Evolutionary conservation across 169 alveolate species (phyloP).

Genomic region (Babesia caballi): DNA sequence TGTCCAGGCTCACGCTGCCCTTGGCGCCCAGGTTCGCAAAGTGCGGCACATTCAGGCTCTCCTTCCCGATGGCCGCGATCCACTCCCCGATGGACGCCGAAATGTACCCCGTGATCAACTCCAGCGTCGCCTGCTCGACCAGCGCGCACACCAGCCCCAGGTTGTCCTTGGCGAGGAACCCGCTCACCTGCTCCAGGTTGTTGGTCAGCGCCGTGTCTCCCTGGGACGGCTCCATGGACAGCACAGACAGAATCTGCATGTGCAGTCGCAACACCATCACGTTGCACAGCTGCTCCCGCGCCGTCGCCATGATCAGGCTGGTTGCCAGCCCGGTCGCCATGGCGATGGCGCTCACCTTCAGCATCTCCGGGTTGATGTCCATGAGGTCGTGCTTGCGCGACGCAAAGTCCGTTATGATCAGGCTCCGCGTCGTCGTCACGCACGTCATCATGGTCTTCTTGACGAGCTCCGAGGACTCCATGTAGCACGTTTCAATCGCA

Average conservation of each 20-base stretch:
- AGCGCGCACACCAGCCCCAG: slow-evolving; percentile 71
- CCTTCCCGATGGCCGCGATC: slow-evolving; percentile 2
- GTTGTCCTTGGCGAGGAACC: slow-evolving; percentile 71
- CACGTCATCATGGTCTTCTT: slow-evolving; percentile 51
- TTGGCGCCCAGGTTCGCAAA: background rate
- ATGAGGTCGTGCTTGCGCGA: slow-evolving; percentile 5
- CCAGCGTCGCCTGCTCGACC: slow-evolving; percentile 76
- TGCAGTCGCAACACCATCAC: slow-evolving; percentile 13
- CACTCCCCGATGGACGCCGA: slow-evolving; percentile 67
- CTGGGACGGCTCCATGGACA: slow-evolving; percentile 19
- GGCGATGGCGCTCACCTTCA: slow-evolving; percentile 51
- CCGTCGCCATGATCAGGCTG: slow-evolving; percentile 50
- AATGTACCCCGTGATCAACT: slow-evolving; percentile 66
- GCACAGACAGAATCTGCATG: slow-evolving; percentile 22
- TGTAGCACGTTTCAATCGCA: slow-evolving; percentile 55
- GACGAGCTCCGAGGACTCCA: slow-evolving; percentile 43
- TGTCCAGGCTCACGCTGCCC: background rate
- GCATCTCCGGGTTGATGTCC: slow-evolving; percentile 29
- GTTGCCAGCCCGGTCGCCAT: slow-evolving; percentile 61
- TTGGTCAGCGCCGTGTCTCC: slow-evolving; percentile 8
- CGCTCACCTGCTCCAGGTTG: slow-evolving; percentile 42
- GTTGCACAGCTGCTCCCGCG: slow-evolving; percentile 17
- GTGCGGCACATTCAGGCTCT: slow-evolving; percentile 2
- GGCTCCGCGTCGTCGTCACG: slow-evolving; percentile 25
- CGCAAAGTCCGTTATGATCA: slow-evolving; percentile 42